Base-by-base conservation (phyloP, 768 basidiomycete species). In the Kwoniella heveanensis region DNA sequence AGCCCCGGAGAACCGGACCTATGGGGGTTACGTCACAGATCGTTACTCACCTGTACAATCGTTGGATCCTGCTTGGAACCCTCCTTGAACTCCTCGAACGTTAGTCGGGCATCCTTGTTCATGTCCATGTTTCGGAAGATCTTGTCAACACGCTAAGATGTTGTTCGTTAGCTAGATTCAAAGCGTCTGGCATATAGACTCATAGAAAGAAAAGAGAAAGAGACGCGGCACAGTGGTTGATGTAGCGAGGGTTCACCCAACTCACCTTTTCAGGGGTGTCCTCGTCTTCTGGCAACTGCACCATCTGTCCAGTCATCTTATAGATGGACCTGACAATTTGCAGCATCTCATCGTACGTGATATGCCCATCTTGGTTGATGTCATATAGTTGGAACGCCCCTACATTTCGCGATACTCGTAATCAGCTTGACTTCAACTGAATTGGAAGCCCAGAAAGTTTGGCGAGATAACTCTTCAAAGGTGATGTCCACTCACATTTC, bases 301-400 rank as follows among this genome's bases (percentile, higher is more conserved):
- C 95, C 94, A 98, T 97, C 80, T 94, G 88, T 21, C 96, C 96
- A 3, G 96, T 98, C 96, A 99, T 98, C 86, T 95, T 97, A 85
- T 98, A 99, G 82, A 99, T 99, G 49, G 92, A 89, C 73, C 89
- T 87, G 9, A 99, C 96, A 78, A 99, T 99, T 83, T 91, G 88
- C 30, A 98, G 87, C 96, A 99, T 99, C 83, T 99, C 96, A 77
- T 93, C 88, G 81, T 97, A 97, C 44, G 96, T 96, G 83, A 99
- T 98, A 71, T 86, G 89, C 9, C 96, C 96, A 77, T 99, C 96
- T 71, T 92, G 92, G 83, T 99, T 92, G 73, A 99, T 97, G 77
- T 99, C 96, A 80, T 99, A 99, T 47, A 99, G 84, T 80, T 97
- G 92, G 86, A 98, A 99, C 17, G 96, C 96, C 96, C 96, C 96